Percentiles rank a stretch among this genome's conserved stretches.
Conservation (phyloP, 768 basidiomycete species). For the Termitomyces sp. region DNA sequence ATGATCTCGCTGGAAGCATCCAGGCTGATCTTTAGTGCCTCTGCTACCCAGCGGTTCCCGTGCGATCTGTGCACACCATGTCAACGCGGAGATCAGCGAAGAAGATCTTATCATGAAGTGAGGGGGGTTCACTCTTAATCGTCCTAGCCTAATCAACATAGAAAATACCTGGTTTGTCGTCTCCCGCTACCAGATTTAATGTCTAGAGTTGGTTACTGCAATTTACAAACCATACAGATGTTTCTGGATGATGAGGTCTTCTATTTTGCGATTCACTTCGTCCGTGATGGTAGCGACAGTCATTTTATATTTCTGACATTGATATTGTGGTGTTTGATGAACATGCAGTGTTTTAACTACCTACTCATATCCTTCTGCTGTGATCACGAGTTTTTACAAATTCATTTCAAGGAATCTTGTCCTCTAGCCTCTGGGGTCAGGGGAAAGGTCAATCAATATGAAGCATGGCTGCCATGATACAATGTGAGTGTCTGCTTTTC, state of each 20-base stretch:
- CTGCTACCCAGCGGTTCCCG: neutral
- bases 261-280: neutral
- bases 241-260: no score
- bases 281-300: neutral
- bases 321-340: no score
- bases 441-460: no score
- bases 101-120: neutral
- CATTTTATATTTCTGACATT: neutral
- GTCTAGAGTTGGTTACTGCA: neutral
- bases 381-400: neutral
- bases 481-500: no score
- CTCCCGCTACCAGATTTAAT: neutral
- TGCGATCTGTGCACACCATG: conserved; percentile 1
- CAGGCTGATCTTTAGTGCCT: neutral
- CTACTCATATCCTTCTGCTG: neutral
- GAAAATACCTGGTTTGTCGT: neutral
- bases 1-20: neutral
- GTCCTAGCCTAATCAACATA: neutral
- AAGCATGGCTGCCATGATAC: no score
- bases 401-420: no score
- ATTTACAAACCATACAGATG: no score
- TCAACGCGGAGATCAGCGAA: conserved; percentile 1
- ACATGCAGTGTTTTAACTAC: neutral
- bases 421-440: no score
- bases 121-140: neutral